Conservation (phyloP, 208 protist species). For the Acanthamoeba healyi region DNA sequence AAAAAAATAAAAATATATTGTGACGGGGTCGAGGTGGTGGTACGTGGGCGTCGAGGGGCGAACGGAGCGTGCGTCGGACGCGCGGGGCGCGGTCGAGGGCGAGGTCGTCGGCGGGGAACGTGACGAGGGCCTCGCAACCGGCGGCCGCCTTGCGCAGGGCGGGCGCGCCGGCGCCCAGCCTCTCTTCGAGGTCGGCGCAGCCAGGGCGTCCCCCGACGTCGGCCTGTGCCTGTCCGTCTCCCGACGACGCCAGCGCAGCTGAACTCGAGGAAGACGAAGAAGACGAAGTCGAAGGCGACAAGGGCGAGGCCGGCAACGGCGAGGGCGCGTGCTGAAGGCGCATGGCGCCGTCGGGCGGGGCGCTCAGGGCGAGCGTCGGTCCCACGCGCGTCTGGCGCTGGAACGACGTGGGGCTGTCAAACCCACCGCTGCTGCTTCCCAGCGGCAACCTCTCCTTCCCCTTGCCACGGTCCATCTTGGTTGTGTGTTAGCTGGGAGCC, state of each 20-base stretch:
- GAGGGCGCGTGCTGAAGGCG: neutral
- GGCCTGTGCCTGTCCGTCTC: neutral
- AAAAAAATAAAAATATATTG: neutral
- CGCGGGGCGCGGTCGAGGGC: neutral
- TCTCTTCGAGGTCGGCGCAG: slow-evolving; percentile 17
- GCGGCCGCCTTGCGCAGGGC: neutral
- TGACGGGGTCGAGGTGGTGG: neutral
- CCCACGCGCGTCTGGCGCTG: neutral
- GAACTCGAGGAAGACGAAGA: neutral
- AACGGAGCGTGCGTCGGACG: neutral
- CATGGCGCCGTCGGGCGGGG: neutral
- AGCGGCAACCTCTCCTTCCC: neutral
- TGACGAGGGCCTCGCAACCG: neutral
- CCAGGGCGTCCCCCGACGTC: neutral
- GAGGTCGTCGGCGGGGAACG: slow-evolving; percentile 39
- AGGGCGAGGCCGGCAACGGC: no score
- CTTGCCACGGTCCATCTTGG: neutral
- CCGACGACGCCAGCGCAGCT: neutral
- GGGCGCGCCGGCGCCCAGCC: neutral
- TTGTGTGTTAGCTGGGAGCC: neutral
- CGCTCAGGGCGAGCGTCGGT: neutral
- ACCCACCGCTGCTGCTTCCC: neutral
- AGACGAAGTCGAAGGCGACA: neutral
- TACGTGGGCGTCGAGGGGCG: neutral
- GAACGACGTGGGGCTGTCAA: neutral